Conservation (phyloP, 768 basidiomycete species). For the Suillus subluteus region DNA sequence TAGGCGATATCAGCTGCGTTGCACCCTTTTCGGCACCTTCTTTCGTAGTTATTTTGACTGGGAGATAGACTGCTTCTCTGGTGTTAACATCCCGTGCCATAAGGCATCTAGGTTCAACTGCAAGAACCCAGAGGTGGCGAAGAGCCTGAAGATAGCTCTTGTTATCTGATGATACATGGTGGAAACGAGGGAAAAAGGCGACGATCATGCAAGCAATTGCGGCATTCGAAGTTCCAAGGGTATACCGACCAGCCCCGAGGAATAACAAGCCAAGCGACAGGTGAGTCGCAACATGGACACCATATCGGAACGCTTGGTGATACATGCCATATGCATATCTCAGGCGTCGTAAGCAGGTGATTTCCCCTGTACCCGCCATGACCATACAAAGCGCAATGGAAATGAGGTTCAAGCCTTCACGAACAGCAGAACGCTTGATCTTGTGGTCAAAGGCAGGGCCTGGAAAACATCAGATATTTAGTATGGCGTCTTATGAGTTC, state of each 20-base stretch:
- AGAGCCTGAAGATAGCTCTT: constrained; percentile 90
- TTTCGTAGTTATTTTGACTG: constrained; percentile 81
- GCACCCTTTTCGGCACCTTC: constrained; percentile 67
- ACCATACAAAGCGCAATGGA: constrained; percentile 88
- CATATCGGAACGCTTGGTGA: constrained; percentile 77
- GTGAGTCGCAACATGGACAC: constrained; percentile 88
- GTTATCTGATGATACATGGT: constrained; percentile 81
- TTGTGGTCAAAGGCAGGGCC: constrained; percentile 84
- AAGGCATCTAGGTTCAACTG: constrained; percentile 91
- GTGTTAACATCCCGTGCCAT: constrained; percentile 93
- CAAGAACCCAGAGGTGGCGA: constrained; percentile 95
- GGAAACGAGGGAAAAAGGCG: constrained; percentile 91
- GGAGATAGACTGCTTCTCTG: constrained; percentile 88
- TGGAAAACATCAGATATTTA: constrained; percentile 30
- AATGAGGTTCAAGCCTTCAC: constrained; percentile 87
- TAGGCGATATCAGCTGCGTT: constrained; percentile 87
- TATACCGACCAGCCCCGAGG: constrained; percentile 91
- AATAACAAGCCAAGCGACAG: constrained; percentile 91
- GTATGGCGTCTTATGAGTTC: constrained; percentile 9
- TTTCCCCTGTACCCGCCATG: constrained; percentile 97
- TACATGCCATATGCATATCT: constrained; percentile 91
- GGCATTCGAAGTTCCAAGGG: constrained; percentile 88
- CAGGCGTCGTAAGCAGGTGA: constrained; percentile 84
- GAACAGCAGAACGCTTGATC: constrained; percentile 84
- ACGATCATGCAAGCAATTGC: constrained; percentile 89